Percentiles rank a stretch among this genome's conserved stretches.
Conservation (phyloP, 768 basidiomycete genomes). For the Kwoniella newhampshirensis region DNA sequence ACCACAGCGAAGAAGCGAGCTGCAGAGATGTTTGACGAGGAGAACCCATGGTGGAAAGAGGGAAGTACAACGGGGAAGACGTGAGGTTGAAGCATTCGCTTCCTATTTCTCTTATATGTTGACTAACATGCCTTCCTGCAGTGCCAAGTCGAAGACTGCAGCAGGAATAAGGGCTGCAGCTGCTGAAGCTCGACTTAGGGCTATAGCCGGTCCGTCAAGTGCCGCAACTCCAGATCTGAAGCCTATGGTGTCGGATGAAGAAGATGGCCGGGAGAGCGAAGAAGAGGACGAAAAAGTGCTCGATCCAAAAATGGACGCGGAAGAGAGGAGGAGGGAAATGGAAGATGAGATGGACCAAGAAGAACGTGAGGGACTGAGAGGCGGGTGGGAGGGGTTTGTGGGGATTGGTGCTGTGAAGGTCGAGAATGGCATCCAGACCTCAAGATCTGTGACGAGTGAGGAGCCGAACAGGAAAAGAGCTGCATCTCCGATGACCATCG, state of each 20-base stretch:
- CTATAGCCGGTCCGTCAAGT: conserved; percentile 10
- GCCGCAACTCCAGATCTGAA: conserved; percentile 1
- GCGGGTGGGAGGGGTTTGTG: conserved; percentile 42
- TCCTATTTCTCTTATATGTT: no score
- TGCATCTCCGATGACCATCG: neutral
- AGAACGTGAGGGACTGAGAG: conserved; percentile 35
- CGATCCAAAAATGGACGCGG: conserved; percentile 36
- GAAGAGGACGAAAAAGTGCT: conserved; percentile 26
- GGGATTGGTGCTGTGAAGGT: neutral
- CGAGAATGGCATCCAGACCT: neutral
- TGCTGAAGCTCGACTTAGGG: conserved; percentile 35
- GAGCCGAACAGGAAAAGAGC: conserved; percentile 1
- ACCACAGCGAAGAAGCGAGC: conserved; percentile 37
- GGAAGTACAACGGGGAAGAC: conserved; percentile 42
- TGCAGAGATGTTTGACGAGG: conserved; percentile 29
- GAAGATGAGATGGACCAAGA: conserved; percentile 44
- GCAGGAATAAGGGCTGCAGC: conserved; percentile 44
- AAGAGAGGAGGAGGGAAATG: conserved; percentile 39
- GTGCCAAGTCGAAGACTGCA: conserved; percentile 28
- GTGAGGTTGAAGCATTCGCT: conserved; percentile 26
- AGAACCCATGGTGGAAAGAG: conserved; percentile 45
- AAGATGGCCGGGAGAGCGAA: neutral
- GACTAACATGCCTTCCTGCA: neutral
- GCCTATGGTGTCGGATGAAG: conserved; percentile 3
- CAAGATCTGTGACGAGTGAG: neutral